Base-by-base conservation (phyloP, 2,329 filamentous ascomycete species). In the Zelopaecilomyces penicillatus region DNA sequence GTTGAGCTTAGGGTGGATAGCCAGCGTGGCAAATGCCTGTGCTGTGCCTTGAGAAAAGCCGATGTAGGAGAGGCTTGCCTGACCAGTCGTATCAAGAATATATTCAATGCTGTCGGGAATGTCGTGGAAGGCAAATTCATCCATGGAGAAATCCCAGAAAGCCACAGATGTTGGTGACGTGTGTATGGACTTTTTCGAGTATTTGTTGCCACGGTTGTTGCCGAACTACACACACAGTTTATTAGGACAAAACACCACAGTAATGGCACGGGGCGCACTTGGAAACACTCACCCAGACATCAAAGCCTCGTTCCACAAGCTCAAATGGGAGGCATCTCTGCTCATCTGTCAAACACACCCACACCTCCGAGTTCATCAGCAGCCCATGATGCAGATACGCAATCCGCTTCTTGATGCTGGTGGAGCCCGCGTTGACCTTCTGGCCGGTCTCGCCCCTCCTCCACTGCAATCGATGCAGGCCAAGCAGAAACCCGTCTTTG, bases 131-230 rank as follows among this genome's bases (percentile, higher is more conserved):
- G 93, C 93, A 61, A 98, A 98, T 60, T 98, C 87, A 61, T 98
- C 93, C 60, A 98, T 97, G 42, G 88, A 95, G 62, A 98, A 98
- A 63, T 96, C 84, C 93, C 93, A 98, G 64, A 98, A 98, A 10
- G 79, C 74, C 33, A 75, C 69, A 3, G 85, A 83, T 1, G 80
- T 83, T 0, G 93, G 90, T 1, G 87, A 83, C 50, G 74, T 72
- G 47, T 83, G 76, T 42, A 90, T 79, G 3, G 83, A 90, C 67
- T 98, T 98, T 65, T 97, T 98, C 38, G 89, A 95, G 68, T 98
- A 98, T 63, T 98, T 98, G 75, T 98, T 98, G 41, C 93, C 93
- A 32, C 93, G 83, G 59, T 98, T 98, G 65, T 98, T 98, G 41
- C 93, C 93, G 50, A 98, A 74, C 87, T 86, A 48, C 5, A 33